These are phyloP conservation scores for Solanum sejunctum DNA, from an alignment of 257 asterid genomes.

Conservation along the genomic window DNA sequence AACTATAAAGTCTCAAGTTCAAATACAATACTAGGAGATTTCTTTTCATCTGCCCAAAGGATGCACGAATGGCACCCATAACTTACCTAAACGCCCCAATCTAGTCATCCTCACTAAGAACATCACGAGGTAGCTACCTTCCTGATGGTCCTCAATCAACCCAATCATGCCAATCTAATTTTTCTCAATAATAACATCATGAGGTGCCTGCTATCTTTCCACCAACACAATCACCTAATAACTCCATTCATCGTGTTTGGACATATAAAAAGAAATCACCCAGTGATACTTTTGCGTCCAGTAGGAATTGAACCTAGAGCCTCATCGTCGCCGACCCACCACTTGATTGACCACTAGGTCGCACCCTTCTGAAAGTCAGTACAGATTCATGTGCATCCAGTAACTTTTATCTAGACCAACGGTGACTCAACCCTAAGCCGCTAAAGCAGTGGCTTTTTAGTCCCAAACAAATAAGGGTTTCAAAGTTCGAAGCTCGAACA, in stretches of 20 bases:
- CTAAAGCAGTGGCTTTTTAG: too few relatives aligned
- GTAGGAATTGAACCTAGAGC: not conserved
- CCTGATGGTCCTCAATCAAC: not conserved
- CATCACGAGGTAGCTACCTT: not conserved
- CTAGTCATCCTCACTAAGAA: not conserved
- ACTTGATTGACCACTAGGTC: not conserved
- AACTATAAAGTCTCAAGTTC: not conserved
- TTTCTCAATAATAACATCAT: not conserved
- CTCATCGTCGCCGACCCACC: not conserved
- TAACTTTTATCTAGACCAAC: not conserved
- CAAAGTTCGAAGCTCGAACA: too few relatives aligned
- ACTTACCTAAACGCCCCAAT: not conserved
- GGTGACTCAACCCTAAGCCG: too few relatives aligned
- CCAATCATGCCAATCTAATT: not conserved
- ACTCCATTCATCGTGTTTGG: not conserved
- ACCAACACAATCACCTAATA: not conserved
- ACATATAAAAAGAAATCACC: not conserved
- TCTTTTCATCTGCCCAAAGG: not conserved
- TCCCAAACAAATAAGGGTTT: too few relatives aligned
- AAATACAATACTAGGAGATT: not conserved
- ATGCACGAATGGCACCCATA: not conserved
- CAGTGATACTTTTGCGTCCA: not conserved
- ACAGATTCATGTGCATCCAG: not conserved
- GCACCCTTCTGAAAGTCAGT: not conserved
- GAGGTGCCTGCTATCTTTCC: not conserved